Percentiles rank a stretch among this genome's conserved stretches.
phyloP scores from a whole-genome alignment of 139 green algal species.

The Astrephomene gubernaculifera region DNA sequence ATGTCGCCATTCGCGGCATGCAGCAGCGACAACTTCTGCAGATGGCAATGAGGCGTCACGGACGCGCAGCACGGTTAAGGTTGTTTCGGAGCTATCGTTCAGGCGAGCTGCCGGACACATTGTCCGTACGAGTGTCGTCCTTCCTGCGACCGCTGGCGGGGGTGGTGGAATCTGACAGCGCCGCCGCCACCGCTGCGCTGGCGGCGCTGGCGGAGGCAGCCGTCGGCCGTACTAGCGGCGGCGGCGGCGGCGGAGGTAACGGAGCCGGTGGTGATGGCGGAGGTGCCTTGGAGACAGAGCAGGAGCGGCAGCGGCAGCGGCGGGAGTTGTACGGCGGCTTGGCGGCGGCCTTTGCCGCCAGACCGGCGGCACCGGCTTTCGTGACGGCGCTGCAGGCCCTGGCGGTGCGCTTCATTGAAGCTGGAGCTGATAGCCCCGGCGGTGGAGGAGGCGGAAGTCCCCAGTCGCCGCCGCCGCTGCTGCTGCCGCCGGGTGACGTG shows the following conservation, averaged over 20 bases:
- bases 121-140: not conserved
- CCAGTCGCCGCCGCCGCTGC: slow-evolving; percentile 1
- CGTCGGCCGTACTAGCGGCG: not conserved
- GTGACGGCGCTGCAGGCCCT: slow-evolving; percentile 27
- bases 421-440: not conserved
- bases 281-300: no score
- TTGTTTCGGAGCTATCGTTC: slow-evolving; percentile 27
- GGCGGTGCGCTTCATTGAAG: slow-evolving; percentile 6
- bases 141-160: slow-evolving; percentile 25
- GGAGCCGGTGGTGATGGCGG: not conserved
- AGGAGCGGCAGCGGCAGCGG: not conserved
- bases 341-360: not conserved
- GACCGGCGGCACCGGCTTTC: slow-evolving; percentile 6
- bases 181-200: slow-evolving; percentile 22
- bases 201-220: slow-evolving; percentile 18
- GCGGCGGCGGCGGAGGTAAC: not conserved
- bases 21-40: not conserved
- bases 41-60: not conserved
- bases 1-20: not conserved
- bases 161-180: not conserved
- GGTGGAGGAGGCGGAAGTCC: no score
- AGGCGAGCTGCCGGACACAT: slow-evolving; percentile 27
- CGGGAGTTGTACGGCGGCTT: not conserved
- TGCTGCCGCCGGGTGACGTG: slow-evolving; percentile 18
- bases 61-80: not conserved